These are phyloP conservation scores for Sordariomycetes sp. DNA, from an alignment of 2,329 filamentous ascomycete species.

Conservation along the genomic window DNA sequence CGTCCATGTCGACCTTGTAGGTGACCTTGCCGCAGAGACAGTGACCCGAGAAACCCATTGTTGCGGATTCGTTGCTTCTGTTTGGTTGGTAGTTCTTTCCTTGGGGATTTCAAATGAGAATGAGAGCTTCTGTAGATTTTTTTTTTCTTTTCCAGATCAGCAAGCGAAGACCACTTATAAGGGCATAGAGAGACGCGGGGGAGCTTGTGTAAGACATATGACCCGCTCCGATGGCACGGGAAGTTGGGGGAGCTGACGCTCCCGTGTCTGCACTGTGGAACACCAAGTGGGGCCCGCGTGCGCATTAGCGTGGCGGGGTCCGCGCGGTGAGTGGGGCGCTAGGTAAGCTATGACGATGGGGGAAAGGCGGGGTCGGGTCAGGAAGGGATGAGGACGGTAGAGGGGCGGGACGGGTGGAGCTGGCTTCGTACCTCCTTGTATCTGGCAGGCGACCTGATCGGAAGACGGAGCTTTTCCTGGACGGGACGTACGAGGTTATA, in stretches of 20 bases:
- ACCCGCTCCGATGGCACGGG: background rate
- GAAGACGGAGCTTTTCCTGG: background rate
- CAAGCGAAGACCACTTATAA: background rate
- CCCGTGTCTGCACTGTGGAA: background rate
- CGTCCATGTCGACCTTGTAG: constrained; percentile 45
- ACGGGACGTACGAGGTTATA: background rate
- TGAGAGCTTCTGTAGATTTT: background rate
- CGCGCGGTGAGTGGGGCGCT: background rate
- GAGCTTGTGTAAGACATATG: background rate
- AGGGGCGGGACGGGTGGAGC: background rate
- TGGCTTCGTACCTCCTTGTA: background rate
- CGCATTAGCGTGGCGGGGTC: background rate
- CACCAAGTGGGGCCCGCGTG: background rate
- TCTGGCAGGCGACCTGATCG: background rate
- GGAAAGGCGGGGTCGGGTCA: background rate
- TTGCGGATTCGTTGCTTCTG: constrained; percentile 18
- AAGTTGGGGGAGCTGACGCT: background rate
- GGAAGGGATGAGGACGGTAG: background rate
- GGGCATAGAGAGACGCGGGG: background rate
- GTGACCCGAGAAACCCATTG: constrained; percentile 54
- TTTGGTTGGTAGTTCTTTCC: background rate
- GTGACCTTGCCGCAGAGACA: constrained; percentile 61
- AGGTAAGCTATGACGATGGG: background rate
- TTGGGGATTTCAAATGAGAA: background rate
- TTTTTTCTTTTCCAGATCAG: background rate